phyloP scores from a whole-genome alignment of 495 filamentous ascomycete species.

The Podospora anserina region DNA sequence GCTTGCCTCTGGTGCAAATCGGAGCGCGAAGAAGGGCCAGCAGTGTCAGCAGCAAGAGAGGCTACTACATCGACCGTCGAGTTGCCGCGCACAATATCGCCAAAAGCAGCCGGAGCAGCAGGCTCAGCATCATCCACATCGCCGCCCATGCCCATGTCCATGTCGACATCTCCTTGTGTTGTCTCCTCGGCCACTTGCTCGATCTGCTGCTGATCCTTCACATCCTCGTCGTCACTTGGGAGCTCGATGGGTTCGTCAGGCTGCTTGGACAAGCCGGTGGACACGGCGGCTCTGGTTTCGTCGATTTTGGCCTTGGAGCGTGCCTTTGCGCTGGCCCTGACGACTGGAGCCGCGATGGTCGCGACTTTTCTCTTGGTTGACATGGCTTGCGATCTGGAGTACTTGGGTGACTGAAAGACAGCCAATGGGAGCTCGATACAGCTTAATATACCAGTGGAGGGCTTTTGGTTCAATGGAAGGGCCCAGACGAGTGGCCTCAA shows the following conservation, averaged over 20 bases:
- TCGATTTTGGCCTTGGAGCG: constrained; percentile 63
- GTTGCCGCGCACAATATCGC: constrained; percentile 75
- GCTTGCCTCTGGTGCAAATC: constrained; percentile 37
- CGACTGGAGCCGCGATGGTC: constrained; percentile 46
- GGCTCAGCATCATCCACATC: constrained; percentile 41
- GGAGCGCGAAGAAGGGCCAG: constrained; percentile 20
- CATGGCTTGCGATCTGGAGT: constrained; percentile 32
- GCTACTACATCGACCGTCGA: constrained; percentile 76
- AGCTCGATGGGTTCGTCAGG: constrained; percentile 47
- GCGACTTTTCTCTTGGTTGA: constrained; percentile 53
- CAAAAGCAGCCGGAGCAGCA: constrained; percentile 66
- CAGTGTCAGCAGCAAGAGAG: constrained; percentile 45
- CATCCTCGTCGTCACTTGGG: constrained; percentile 47
- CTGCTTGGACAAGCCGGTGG: constrained; percentile 25
- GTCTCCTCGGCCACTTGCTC: constrained; percentile 1
- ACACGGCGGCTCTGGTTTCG: constrained; percentile 69
- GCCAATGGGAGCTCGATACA: constrained; percentile 8
- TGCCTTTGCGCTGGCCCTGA: constrained; percentile 59
- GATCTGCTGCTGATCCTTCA: not conserved
- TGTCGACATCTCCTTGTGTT: constrained; percentile 8
- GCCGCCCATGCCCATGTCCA: constrained; percentile 15
- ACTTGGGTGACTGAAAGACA: not conserved
- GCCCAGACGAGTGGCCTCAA: not conserved
- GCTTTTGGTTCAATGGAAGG: not conserved
- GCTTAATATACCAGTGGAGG: not conserved